Percentiles rank a stretch among this genome's conserved stretches.
phyloP scores from a whole-genome alignment of 768 basidiomycete species.

The Tricholoma terreum region DNA sequence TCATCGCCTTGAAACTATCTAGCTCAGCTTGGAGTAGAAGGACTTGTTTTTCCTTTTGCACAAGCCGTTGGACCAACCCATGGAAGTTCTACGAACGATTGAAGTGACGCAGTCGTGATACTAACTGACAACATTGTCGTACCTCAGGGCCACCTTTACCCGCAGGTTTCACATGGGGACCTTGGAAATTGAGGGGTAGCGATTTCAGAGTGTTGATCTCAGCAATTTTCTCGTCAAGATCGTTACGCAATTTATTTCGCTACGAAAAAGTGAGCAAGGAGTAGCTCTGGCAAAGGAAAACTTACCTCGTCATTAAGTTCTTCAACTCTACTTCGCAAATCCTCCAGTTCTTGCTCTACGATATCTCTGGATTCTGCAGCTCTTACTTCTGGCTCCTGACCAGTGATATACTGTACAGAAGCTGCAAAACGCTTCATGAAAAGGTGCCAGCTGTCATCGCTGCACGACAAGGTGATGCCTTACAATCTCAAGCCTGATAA shows the following conservation, averaged over 20 bases:
- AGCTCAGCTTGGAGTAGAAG: slow-evolving; percentile 70
- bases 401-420: slow-evolving; percentile 66
- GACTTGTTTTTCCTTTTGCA: slow-evolving; percentile 85
- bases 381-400: slow-evolving; percentile 56
- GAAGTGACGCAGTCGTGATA: neutral
- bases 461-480: slow-evolving; percentile 27
- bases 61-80: slow-evolving; percentile 75
- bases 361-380: slow-evolving; percentile 35
- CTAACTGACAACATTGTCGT: slow-evolving; percentile 8
- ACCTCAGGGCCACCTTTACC: slow-evolving; percentile 61
- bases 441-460: slow-evolving; percentile 62
- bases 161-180: slow-evolving; percentile 34
- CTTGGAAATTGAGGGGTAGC: slow-evolving; percentile 37
- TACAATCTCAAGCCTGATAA: neutral
- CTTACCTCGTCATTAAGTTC: slow-evolving; percentile 64
- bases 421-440: slow-evolving; percentile 59
- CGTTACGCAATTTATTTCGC: slow-evolving; percentile 49
- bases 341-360: slow-evolving; percentile 60
- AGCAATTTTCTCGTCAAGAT: slow-evolving; percentile 61
- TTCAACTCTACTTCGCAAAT: slow-evolving; percentile 56
- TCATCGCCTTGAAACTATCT: slow-evolving; percentile 56
- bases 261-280: slow-evolving; percentile 20
- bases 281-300: neutral
- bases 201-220: slow-evolving; percentile 66
- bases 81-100: slow-evolving; percentile 49